Conservation (phyloP, 129 eudicot species). For the Ambrosia trifida region DNA sequence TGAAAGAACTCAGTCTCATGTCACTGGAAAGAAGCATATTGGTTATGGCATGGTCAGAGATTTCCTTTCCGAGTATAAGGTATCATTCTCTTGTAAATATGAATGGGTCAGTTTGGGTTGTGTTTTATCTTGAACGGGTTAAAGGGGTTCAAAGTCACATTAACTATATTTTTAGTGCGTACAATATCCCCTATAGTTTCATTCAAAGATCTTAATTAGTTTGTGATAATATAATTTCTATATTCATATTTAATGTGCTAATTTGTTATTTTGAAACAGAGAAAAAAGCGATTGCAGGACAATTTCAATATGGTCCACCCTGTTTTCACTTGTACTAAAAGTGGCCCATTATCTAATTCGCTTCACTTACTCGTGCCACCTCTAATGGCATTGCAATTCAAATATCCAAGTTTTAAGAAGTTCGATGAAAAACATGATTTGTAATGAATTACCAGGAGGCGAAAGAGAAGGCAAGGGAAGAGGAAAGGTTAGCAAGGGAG, state of each 20-base stretch:
- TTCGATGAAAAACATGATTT: not conserved
- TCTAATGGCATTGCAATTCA: not conserved
- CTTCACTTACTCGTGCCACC: not conserved
- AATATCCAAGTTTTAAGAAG: not conserved
- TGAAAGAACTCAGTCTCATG: slow-evolving; percentile 95
- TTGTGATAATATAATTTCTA: not conserved
- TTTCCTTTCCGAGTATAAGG: slow-evolving; percentile 77
- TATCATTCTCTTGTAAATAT: slow-evolving; percentile 8
- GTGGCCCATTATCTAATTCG: not conserved
- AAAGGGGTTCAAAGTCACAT: not conserved
- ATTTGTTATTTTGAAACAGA: not conserved
- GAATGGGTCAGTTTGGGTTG: not conserved
- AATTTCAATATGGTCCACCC: too few species aligned
- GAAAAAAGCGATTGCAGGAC: not conserved
- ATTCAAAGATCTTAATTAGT: not conserved
- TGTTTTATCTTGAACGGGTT: not conserved
- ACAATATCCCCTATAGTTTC: not conserved
- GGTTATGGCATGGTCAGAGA: slow-evolving; percentile 90
- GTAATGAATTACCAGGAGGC: slow-evolving; percentile 56
- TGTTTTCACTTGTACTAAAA: too few species aligned
- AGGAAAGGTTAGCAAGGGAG: slow-evolving; percentile 82
- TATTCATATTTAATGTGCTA: not conserved
- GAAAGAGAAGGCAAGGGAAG: slow-evolving; percentile 90
- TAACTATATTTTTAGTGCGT: not conserved
- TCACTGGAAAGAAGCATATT: slow-evolving; percentile 92